Conservation (phyloP, 75 land plant species). For the Sequoiadendron giganteum region DNA sequence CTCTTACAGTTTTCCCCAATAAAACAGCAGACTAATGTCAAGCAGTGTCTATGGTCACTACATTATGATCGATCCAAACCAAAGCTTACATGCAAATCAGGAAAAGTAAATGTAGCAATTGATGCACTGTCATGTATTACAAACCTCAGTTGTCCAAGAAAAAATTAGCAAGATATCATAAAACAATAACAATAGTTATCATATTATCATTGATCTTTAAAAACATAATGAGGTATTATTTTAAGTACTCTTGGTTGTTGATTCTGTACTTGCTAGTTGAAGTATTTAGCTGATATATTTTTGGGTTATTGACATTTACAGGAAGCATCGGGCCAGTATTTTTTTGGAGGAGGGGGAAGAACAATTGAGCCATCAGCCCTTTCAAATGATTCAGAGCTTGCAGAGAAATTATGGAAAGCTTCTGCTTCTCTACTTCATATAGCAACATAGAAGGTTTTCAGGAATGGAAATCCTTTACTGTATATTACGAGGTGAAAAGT, state of each 20-base stretch:
- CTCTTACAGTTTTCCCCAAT: neutral
- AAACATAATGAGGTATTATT: neutral
- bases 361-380: conserved; percentile 44
- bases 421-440: conserved; percentile 32
- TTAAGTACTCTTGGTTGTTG: neutral
- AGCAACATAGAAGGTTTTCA: neutral
- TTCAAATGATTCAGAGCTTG: conserved; percentile 53
- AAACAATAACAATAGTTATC: neutral
- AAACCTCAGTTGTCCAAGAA: neutral
- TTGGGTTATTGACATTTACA: conserved; percentile 17
- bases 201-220: neutral
- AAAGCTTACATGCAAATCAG: neutral
- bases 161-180: neutral
- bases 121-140: neutral
- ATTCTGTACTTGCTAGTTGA: neutral
- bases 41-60: neutral
- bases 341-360: conserved; percentile 75
- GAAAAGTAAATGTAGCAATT: neutral
- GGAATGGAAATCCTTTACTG: neutral
- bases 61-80: neutral
- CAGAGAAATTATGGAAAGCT: conserved; percentile 48
- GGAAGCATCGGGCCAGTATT: conserved; percentile 71
- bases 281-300: neutral
- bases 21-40: neutral
- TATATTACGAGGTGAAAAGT: neutral